Conservation (phyloP, 257 asterid species). For the Petunia axillaris region DNA sequence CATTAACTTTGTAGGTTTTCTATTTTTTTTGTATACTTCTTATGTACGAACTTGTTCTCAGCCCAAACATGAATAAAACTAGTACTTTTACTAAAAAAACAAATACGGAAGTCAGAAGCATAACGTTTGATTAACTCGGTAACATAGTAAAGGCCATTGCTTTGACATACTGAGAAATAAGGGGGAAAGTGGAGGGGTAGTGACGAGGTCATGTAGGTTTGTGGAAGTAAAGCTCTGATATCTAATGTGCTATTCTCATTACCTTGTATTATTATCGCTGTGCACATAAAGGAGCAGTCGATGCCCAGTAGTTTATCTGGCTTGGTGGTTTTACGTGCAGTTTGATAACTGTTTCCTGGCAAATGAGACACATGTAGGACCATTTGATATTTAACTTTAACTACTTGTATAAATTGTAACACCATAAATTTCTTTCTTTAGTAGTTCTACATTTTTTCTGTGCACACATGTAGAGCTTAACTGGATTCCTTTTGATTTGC, state of each 20-base stretch:
- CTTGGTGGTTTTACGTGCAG: constrained; percentile 7
- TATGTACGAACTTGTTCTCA: no score
- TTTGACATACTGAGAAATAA: background rate
- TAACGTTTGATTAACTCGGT: background rate
- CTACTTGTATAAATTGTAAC: background rate
- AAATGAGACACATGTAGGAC: background rate
- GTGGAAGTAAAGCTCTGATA: background rate
- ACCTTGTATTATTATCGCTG: background rate
- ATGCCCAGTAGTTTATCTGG: background rate
- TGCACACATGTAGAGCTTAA: background rate
- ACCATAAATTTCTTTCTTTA: background rate
- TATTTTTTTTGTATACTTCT: no score
- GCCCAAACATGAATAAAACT: no score
- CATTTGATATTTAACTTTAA: background rate
- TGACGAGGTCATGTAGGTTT: constrained; percentile 15
- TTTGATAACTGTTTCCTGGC: constrained; percentile 9
- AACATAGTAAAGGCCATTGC: background rate
- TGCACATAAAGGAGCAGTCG: background rate
- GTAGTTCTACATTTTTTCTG: background rate
- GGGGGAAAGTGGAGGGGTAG: background rate
- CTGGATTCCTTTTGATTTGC: constrained; percentile 31
- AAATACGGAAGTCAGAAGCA: background rate
- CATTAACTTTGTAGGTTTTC: no score
- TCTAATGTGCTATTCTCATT: background rate
- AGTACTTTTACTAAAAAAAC: no score